Conservation (phyloP, 257 asterid genomes). For the Plantago ovata region DNA sequence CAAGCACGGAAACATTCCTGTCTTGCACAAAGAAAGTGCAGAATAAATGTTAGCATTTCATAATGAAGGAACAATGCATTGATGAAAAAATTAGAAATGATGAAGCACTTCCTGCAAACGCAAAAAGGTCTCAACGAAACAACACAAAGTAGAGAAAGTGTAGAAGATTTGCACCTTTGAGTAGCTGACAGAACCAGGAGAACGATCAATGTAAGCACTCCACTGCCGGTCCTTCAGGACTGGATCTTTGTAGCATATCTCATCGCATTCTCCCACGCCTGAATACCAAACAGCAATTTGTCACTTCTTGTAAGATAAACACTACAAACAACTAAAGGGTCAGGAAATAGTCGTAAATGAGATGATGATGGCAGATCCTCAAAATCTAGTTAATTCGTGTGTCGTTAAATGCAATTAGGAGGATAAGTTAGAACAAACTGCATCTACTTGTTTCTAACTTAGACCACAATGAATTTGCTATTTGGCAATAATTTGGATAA, state of each 20-base stretch:
- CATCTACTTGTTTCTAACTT: background rate
- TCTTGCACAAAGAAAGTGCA: conserved; percentile 3
- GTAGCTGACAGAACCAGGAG: conserved; percentile 86
- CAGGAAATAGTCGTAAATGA: background rate
- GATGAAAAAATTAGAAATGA: background rate
- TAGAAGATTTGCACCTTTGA: conserved; percentile 51
- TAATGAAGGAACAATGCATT: background rate
- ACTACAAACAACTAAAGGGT: background rate
- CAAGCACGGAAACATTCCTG: conserved; percentile 84
- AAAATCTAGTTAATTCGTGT: background rate
- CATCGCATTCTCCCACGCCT: conserved; percentile 86
- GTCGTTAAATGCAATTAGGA: background rate
- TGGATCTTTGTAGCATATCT: conserved; percentile 88
- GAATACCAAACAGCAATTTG: conserved; percentile 9
- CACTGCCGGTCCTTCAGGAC: conserved; percentile 84
- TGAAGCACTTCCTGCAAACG: background rate
- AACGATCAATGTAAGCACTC: conserved; percentile 95
- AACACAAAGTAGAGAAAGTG: background rate
- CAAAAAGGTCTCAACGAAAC: background rate
- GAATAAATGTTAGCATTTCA: conserved; percentile 3
- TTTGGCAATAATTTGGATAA: conserved; percentile 20
- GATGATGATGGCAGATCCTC: background rate
- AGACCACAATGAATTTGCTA: background rate
- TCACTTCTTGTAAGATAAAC: background rate
- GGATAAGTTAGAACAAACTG: background rate